These are phyloP conservation scores for Tulasnella sp. DNA, from an alignment of 768 basidiomycete genomes.

Conservation along the genomic window DNA sequence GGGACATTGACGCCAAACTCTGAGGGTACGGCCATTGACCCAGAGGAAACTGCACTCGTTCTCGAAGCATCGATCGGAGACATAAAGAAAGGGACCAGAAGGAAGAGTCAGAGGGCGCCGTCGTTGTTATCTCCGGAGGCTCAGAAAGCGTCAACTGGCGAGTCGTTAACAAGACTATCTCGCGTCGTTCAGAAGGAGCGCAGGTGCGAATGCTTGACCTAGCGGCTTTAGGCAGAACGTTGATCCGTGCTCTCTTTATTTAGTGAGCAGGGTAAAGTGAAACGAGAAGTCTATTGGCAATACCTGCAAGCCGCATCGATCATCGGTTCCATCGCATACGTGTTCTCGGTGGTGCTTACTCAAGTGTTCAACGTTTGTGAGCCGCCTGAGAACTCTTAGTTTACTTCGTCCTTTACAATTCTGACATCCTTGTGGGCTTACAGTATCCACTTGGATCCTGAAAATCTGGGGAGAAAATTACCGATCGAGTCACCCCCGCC, in stretches of 20 bases:
- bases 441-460: slow-evolving; percentile 37
- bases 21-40: not conserved
- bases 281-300: slow-evolving; percentile 56
- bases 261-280: slow-evolving; percentile 71
- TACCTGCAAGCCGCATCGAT: slow-evolving; percentile 76
- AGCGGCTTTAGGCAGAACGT: too few relatives aligned
- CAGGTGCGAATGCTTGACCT: slow-evolving; percentile 27
- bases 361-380: not conserved
- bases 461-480: slow-evolving; percentile 79
- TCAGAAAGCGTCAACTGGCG: slow-evolving; percentile 3
- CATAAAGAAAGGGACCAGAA: not conserved
- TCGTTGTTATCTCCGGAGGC: slow-evolving; percentile 26
- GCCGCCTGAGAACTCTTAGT: not conserved
- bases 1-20: slow-evolving; percentile 41
- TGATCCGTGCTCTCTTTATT: slow-evolving; percentile 33
- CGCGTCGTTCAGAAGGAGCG: slow-evolving; percentile 26
- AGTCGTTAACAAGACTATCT: not conserved
- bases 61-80: not conserved
- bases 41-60: not conserved
- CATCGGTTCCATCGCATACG: slow-evolving; percentile 50
- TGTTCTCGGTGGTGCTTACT: slow-evolving; percentile 41
- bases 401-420: not conserved
- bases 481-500: slow-evolving; percentile 44
- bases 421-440: not conserved
- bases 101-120: slow-evolving; percentile 19